phyloP scores from a whole-genome alignment of 2,329 filamentous ascomycete genomes.

The Hortaea sp. region DNA sequence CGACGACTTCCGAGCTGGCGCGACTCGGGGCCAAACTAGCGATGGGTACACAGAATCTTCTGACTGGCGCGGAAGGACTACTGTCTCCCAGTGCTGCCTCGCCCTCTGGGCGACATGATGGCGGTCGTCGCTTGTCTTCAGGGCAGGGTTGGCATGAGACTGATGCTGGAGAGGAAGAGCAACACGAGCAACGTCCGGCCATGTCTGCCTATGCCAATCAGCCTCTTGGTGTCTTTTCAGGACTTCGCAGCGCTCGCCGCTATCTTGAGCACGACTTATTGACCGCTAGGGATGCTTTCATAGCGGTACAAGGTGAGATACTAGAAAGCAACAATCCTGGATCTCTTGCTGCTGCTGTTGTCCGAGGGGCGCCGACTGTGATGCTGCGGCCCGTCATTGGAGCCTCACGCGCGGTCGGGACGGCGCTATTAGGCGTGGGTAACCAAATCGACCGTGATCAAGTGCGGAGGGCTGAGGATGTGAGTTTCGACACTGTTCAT shows the following conservation, averaged over 20 bases:
- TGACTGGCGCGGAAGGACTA: constrained; percentile 79
- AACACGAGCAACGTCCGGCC: constrained; percentile 58
- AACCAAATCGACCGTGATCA: constrained; percentile 83
- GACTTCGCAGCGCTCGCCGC: constrained; percentile 70
- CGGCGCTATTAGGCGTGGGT: constrained; percentile 82
- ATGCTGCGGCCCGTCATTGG: constrained; percentile 86
- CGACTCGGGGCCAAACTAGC: constrained; percentile 90
- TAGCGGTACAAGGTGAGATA: constrained; percentile 85
- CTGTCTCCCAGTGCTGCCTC: constrained; percentile 36
- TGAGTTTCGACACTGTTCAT: constrained; percentile 38
- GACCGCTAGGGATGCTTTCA: constrained; percentile 78
- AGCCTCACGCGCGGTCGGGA: constrained; percentile 76
- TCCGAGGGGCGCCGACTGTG: constrained; percentile 79
- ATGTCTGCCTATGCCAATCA: constrained; percentile 92
- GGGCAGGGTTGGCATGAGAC: constrained; percentile 37
- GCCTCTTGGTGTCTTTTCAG: constrained; percentile 78
- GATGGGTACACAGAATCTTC: constrained; percentile 85
- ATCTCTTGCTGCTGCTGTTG: constrained; percentile 68
- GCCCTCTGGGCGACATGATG: constrained; percentile 8
- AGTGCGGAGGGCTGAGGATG: constrained; percentile 73
- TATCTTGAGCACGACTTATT: constrained; percentile 81
- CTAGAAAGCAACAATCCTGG: constrained; percentile 76
- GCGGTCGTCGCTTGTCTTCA: constrained; percentile 4
- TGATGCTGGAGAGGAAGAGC: constrained; percentile 50
- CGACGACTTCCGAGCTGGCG: constrained; percentile 87